Conservation (phyloP, 345 rosid species). For the Cardamine resedifolia region DNA sequence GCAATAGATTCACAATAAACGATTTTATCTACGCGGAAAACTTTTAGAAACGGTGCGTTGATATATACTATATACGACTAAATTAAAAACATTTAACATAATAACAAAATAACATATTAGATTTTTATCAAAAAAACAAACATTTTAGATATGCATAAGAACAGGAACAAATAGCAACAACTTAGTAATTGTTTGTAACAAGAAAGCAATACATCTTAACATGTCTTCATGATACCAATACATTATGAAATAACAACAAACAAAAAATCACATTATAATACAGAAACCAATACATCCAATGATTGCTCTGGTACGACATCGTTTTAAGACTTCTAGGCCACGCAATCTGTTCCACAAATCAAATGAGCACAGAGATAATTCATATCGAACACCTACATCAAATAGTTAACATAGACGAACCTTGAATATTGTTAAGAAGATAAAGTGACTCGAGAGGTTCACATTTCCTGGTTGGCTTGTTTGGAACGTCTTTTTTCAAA, state of each 20-base stretch:
- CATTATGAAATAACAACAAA: not conserved
- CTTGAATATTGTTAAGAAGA: slow-evolving; percentile 53
- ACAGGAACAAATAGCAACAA: not conserved
- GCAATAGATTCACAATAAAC: not conserved
- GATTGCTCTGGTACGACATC: slow-evolving; percentile 15
- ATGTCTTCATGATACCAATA: slow-evolving; percentile 1
- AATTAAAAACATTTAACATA: not conserved
- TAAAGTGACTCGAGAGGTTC: slow-evolving; percentile 45
- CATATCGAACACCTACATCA: not conserved
- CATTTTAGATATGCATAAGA: not conserved
- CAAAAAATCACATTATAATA: slow-evolving; percentile 3
- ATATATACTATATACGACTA: not conserved
- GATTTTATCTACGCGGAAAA: not conserved
- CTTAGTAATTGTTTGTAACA: not conserved
- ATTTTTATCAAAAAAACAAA: too few relatives aligned
- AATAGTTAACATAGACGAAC: slow-evolving; percentile 7
- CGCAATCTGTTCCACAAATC: slow-evolving; percentile 16
- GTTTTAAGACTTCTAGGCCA: slow-evolving; percentile 22
- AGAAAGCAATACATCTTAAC: slow-evolving; percentile 17
- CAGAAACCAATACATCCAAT: slow-evolving; percentile 6
- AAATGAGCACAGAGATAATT: not conserved
- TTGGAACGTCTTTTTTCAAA: slow-evolving; percentile 32
- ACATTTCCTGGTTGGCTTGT: slow-evolving; percentile 37
- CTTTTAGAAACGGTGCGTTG: not conserved
- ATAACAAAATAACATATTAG: not conserved